Evolutionary conservation across 1,139 yeast species (phyloP).

Genomic region (Pichia sp.): DNA sequence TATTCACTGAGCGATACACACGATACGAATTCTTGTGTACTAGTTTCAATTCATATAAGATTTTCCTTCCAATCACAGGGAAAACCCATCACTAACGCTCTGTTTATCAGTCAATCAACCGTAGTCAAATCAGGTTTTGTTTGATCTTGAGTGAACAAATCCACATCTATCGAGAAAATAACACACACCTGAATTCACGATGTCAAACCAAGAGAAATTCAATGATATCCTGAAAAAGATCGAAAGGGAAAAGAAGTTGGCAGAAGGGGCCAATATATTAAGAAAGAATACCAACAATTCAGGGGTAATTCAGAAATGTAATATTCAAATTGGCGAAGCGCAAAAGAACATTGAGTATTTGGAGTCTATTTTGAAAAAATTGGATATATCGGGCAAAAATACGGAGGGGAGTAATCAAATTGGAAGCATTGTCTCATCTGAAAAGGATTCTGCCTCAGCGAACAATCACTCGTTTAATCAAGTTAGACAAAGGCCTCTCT

Average conservation of each 20-base stretch:
- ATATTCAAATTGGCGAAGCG: constrained; percentile 84
- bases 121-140: too few species aligned
- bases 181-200: background rate
- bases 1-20: too few species aligned
- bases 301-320: constrained; percentile 84
- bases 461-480: constrained; percentile 14
- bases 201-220: constrained; percentile 20
- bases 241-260: constrained; percentile 79
- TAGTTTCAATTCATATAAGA: too few species aligned
- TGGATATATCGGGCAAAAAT: constrained; percentile 27
- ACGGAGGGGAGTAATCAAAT: background rate
- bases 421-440: background rate
- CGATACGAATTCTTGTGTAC: too few species aligned
- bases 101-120: background rate
- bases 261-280: constrained; percentile 77
- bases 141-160: too few species aligned
- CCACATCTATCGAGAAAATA: too few species aligned
- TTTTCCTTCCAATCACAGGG: too few species aligned
- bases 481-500: constrained; percentile 29
- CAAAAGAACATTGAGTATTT: constrained; percentile 85
- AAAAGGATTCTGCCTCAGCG: background rate
- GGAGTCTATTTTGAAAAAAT: constrained; percentile 64
- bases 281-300: constrained; percentile 71
- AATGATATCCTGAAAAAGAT: constrained; percentile 73
- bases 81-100: too few species aligned